Evolutionary conservation across 768 basidiomycete species (phyloP).

Genomic region (Termitomyces sp.): DNA sequence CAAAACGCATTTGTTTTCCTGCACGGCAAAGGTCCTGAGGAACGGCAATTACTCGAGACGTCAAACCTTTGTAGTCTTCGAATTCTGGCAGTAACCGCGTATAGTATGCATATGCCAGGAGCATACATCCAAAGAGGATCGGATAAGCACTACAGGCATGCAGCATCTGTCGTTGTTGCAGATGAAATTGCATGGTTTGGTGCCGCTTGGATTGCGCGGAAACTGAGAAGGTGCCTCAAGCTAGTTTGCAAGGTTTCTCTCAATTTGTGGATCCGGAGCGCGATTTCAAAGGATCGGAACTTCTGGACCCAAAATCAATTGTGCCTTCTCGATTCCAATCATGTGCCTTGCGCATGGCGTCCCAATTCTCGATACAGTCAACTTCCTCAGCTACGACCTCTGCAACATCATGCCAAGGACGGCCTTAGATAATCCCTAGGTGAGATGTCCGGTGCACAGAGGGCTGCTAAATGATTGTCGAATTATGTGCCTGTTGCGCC

Average conservation of each 20-base stretch:
- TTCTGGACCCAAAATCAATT: not conserved
- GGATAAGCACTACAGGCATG: not conserved
- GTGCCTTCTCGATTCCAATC: no score
- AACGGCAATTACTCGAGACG: not conserved
- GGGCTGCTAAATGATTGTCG: no score
- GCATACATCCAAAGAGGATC: slow-evolving; percentile 1
- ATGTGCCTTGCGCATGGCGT: no score
- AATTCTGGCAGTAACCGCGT: not conserved
- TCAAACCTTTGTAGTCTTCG: slow-evolving; percentile 5
- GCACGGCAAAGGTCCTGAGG: not conserved
- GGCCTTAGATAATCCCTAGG: no score
- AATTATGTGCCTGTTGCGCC: no score
- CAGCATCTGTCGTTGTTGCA: not conserved
- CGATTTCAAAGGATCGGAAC: not conserved
- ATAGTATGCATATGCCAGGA: not conserved
- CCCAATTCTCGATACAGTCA: no score
- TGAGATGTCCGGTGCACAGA: no score
- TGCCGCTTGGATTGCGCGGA: not conserved
- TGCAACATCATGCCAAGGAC: no score
- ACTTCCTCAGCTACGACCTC: no score
- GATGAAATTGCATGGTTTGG: not conserved
- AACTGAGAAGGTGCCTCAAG: not conserved
- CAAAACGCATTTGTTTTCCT: slow-evolving; percentile 23
- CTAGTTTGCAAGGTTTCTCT: not conserved
- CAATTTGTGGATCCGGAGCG: not conserved